Evolutionary conservation across 345 rosid genomes (phyloP), one percentile per base, ranked within the genome.

Genomic region (Gynandropsis gynandra): DNA sequence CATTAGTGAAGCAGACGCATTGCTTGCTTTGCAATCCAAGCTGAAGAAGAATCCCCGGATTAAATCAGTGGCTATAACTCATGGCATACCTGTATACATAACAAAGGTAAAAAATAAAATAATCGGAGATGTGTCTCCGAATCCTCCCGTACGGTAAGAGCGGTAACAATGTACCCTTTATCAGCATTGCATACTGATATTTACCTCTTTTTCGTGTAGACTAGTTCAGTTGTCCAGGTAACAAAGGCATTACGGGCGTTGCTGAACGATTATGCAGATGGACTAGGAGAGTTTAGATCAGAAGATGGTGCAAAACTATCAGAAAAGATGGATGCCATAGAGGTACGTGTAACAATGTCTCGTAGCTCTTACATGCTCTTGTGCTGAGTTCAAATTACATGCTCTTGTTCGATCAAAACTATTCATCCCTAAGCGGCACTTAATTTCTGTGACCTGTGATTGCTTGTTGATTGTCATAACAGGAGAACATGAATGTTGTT

Each of bases 11-110:
- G 95, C 94, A 53, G 81, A 83, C 73, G 93, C 78, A n/a, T 42
- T 89, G 42, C 79, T 89, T 61, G 89, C 87, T 16, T 72, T 79
- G 71, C 97, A 80, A 35, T 73, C 95, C 14, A 85, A 80, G 79
- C 77, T 85, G 45, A 82, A 79, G 72, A 89, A 89, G 74, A 85
- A 89, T 76, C 65, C 85, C 7, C 70, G 70, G 54, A 78, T 85
- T 59, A 85, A 85, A 61, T 79, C 88, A 57, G 83, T 79, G 37
- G 90, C 84, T 29, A 69, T 69, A 73, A 73, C 85, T 42, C 84
- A 66, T 21, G 71, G 68, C 61, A 81, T 79, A 62, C 94, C 95
- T 41, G 71, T 77, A 45, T 89, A 81, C 50, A 70, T 74, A 66
- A 81, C 81, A 3, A 89, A 89, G 90, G 95, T 89, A 63, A 34